Percentiles rank a stretch among this genome's conserved stretches.
phyloP scores from a whole-genome alignment of 805 yeast genomes.

The Saccharomycopsis vini region DNA sequence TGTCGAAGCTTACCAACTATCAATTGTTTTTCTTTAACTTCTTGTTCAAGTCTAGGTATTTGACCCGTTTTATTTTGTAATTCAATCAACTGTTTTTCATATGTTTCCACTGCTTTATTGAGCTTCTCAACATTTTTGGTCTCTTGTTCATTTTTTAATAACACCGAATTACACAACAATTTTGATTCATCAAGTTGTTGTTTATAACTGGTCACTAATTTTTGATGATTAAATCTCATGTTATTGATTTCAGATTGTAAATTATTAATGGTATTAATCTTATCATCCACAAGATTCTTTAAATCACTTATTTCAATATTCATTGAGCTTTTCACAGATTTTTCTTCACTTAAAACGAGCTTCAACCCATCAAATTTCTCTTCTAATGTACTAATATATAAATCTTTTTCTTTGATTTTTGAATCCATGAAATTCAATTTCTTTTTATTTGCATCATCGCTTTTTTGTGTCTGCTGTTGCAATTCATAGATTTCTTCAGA shows the following conservation, averaged over 20 bases:
- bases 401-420: conserved; percentile 21
- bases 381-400: conserved; percentile 28
- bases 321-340: conserved; percentile 1
- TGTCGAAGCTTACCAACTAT: conserved; percentile 86
- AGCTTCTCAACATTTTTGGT: too few relatives aligned
- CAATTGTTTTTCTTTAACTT: conserved; percentile 60
- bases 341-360: conserved; percentile 22
- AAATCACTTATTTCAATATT: conserved; percentile 4
- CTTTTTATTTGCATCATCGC: conserved; percentile 13
- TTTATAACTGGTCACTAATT: too few relatives aligned
- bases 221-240: too few relatives aligned
- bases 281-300: conserved; percentile 21
- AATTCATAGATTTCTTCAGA: conserved; percentile 19
- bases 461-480: conserved; percentile 6
- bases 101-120: background rate
- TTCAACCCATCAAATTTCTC: conserved; percentile 29
- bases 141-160: too few relatives aligned
- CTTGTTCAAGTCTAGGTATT: conserved; percentile 38
- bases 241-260: too few relatives aligned
- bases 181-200: too few relatives aligned
- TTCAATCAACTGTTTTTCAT: background rate
- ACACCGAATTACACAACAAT: too few relatives aligned
- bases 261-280: conserved; percentile 19
- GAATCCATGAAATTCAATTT: conserved; percentile 26
- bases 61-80: conserved; percentile 17